phyloP scores from a whole-genome alignment of 495 filamentous ascomycete genomes.

The Bryoglossum gracile region DNA sequence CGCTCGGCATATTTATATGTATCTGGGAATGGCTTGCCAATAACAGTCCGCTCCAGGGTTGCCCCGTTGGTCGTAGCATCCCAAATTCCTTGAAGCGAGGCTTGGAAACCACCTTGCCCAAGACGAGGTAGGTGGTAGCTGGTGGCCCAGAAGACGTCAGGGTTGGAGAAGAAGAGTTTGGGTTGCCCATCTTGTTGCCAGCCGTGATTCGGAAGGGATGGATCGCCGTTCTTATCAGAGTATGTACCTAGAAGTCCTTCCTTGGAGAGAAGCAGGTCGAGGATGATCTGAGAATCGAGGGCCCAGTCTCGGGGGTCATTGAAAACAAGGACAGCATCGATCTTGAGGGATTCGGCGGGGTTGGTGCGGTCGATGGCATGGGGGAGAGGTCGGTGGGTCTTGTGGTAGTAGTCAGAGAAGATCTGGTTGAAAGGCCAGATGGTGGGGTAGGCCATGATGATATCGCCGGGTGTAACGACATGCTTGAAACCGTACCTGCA shows the following conservation, averaged over 20 bases:
- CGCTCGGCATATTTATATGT: conserved; percentile 84
- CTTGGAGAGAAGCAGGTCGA: conserved; percentile 71
- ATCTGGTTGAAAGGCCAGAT: conserved; percentile 75
- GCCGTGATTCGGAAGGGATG: conserved; percentile 57
- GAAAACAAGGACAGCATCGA: conserved; percentile 78
- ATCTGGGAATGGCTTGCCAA: conserved; percentile 71
- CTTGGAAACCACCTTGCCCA: conserved; percentile 87
- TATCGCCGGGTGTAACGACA: conserved; percentile 80
- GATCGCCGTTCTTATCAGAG: conserved; percentile 40
- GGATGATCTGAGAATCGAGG: conserved; percentile 77
- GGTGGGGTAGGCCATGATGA: conserved; percentile 60
- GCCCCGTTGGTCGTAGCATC: conserved; percentile 56
- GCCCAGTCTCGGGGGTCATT: conserved; percentile 79
- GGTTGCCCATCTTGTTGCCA: conserved; percentile 78
- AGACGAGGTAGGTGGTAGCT: conserved; percentile 78
- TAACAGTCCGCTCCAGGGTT: conserved; percentile 56
- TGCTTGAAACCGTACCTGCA: conserved; percentile 76
- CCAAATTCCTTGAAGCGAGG: conserved; percentile 75
- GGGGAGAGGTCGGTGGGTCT: conserved; percentile 56
- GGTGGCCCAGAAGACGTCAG: conserved; percentile 84
- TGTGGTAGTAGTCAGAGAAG: conserved; percentile 51
- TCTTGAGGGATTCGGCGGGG: conserved; percentile 43
- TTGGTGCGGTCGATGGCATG: conserved; percentile 24
- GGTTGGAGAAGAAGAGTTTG: conserved; percentile 77
- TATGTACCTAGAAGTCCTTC: conserved; percentile 71